Base-by-base conservation (phyloP, 495 filamentous ascomycete genomes). In the Penicillium crystallinum region DNA sequence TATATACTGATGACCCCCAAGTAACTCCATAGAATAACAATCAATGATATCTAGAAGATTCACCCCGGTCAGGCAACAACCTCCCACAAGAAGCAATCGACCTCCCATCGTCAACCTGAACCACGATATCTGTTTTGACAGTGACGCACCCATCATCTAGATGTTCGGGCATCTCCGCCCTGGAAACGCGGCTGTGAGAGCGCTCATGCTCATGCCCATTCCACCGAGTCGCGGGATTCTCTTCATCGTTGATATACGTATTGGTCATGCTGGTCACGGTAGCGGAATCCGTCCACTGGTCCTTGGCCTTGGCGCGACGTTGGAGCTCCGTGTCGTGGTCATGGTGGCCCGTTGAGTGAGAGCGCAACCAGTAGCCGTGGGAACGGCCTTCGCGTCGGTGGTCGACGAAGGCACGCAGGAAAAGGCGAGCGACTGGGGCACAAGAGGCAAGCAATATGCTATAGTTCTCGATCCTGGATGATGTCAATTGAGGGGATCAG, bases 401-500 rank as follows among this genome's bases (percentile, higher is more conserved):
- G 22, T 69, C 62, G 12, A 67, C 57, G 15, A 69, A 37, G 10
- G 57, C 47, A 1, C 64, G 65, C 7, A 68, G 63, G 46, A 68
- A 66, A 27, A 68, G 58, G 11, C 65, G 54, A n/a, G 64, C 62
- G 18, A 68, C 65, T 1, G 65, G 64, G 17, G 68, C 68, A 15
- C 64, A 67, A 2, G 62, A 67, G 10, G 64, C 68, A 33, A 71
- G 52, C 6, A 71, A 54, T 25, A 71, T 71, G 36, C 59, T 62
- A 42, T 71, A 71, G 47, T 71, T 71, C 44, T 71, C 68, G n/a
- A 71, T 69, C 33, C 67, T 70, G 54, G 1, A 14, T 6, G 1
- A 6, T n/a, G 42, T 48, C 33, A 57, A 22, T 15, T 25, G 23
- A 37, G 23, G 23, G 7, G 23, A 7, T 3, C 23, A 27, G 17